Conservation (phyloP, 495 filamentous ascomycete genomes). For the Hyphodiscus hymeniophilus region DNA sequence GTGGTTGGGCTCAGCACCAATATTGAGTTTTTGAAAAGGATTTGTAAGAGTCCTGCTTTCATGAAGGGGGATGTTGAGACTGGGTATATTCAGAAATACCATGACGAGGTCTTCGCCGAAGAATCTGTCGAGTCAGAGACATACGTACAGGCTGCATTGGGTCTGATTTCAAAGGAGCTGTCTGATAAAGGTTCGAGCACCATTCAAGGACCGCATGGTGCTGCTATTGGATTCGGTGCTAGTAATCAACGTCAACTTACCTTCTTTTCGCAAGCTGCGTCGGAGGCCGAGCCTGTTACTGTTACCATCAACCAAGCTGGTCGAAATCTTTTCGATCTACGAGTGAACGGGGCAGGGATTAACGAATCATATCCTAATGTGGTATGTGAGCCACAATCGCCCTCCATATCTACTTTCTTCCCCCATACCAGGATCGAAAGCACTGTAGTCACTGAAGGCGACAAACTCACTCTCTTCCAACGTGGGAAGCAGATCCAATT, state of each 20-base stretch:
- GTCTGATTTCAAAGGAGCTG: constrained; percentile 42
- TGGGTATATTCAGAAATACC: constrained; percentile 87
- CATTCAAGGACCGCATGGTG: constrained; percentile 33
- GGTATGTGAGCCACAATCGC: constrained; percentile 26
- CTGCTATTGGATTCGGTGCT: constrained; percentile 44
- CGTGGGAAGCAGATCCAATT: constrained; percentile 70
- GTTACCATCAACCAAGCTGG: constrained; percentile 60
- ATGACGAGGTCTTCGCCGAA: constrained; percentile 58
- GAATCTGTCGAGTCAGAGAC: constrained; percentile 51
- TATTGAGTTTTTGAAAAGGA: constrained; percentile 87
- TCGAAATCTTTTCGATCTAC: constrained; percentile 54
- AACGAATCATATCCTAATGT: constrained; percentile 35
- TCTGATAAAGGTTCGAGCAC: constrained; percentile 18
- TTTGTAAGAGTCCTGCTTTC: constrained; percentile 75
- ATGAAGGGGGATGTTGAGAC: constrained; percentile 88
- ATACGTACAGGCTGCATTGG: constrained; percentile 78
- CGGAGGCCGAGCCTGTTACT: constrained; percentile 34
- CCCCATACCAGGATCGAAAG: constrained; percentile 73
- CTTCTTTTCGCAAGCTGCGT: constrained; percentile 33
- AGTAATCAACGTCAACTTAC: constrained; percentile 41
- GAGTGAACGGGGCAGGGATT: constrained; percentile 40
- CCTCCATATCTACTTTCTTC: constrained; percentile 51
- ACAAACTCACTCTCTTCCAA: constrained; percentile 74
- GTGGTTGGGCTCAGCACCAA: constrained; percentile 90
- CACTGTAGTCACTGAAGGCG: constrained; percentile 53